phyloP scores from a whole-genome alignment of 345 rosid genomes.

The Tarenaya hassleriana region DNA sequence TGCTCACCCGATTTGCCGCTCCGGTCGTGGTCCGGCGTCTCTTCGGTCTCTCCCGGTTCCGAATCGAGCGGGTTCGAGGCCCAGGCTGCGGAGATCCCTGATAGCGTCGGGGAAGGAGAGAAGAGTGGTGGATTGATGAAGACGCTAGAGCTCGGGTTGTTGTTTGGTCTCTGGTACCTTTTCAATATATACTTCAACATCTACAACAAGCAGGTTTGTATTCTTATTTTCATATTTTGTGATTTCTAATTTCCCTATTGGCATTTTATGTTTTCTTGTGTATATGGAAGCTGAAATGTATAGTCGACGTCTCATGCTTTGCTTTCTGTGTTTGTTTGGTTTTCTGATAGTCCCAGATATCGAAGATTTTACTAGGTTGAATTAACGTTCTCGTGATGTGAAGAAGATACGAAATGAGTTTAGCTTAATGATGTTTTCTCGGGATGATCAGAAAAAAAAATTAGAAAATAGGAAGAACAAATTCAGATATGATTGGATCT shows the following conservation, averaged over 20 bases:
- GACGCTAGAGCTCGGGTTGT: slow-evolving; percentile 61
- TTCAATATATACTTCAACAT: slow-evolving; percentile 99
- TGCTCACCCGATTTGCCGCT: slow-evolving; percentile 30
- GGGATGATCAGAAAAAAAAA: too few relatives aligned
- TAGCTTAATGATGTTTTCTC: too few relatives aligned
- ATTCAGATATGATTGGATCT: slow-evolving; percentile 4
- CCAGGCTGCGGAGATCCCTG: slow-evolving; percentile 56
- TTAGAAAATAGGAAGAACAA: neutral
- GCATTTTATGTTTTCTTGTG: neutral
- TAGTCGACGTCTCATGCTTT: neutral
- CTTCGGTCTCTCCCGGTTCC: slow-evolving; percentile 27
- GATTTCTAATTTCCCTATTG: too few relatives aligned
- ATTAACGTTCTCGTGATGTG: too few relatives aligned
- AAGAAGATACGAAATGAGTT: too few relatives aligned
- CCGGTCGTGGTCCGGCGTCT: slow-evolving; percentile 60
- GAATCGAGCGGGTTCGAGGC: slow-evolving; percentile 35
- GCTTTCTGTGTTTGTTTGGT: neutral
- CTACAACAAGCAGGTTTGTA: slow-evolving; percentile 87
- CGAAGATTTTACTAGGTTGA: too few relatives aligned
- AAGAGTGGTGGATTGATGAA: slow-evolving; percentile 32
- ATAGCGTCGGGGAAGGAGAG: slow-evolving; percentile 47
- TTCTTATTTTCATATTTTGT: too few relatives aligned
- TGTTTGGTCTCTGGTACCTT: slow-evolving; percentile 85
- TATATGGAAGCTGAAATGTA: neutral
- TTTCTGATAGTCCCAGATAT: too few relatives aligned